Evolutionary conservation across 345 rosid species (phyloP).

Genomic region (Excoecaria agallocha): DNA sequence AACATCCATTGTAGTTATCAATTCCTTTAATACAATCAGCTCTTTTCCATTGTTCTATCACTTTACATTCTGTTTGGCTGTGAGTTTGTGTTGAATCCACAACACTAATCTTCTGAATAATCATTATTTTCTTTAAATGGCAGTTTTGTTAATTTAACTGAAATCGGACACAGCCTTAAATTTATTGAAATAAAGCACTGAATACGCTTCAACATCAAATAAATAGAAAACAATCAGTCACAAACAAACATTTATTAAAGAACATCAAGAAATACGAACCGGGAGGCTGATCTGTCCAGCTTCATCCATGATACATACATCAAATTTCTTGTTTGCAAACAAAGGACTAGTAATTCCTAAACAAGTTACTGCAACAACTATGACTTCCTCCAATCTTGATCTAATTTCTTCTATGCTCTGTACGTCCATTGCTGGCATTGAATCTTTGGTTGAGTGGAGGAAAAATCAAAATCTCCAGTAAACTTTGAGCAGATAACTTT

Average conservation of each 20-base stretch:
- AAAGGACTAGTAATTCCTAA: conserved; percentile 86
- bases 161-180: neutral
- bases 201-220: neutral
- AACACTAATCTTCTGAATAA: neutral
- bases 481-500: conserved; percentile 11
- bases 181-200: neutral
- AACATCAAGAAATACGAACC: conserved; percentile 43
- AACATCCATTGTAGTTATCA: too few relatives aligned
- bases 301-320: conserved; percentile 94
- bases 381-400: conserved; percentile 62
- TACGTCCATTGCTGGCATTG: conserved; percentile 48
- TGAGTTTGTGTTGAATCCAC: too few relatives aligned
- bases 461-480: conserved; percentile 15
- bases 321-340: conserved; percentile 79
- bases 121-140: neutral
- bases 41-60: too few relatives aligned
- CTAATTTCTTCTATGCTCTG: conserved; percentile 67
- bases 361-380: conserved; percentile 94
- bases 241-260: neutral
- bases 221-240: neutral
- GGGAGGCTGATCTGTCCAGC: conserved; percentile 97
- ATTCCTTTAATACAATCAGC: too few relatives aligned
- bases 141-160: neutral
- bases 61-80: too few relatives aligned
- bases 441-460: conserved; percentile 26